Conservation (phyloP, 2,329 filamentous ascomycete species). For the Fusarium virguliforme region DNA sequence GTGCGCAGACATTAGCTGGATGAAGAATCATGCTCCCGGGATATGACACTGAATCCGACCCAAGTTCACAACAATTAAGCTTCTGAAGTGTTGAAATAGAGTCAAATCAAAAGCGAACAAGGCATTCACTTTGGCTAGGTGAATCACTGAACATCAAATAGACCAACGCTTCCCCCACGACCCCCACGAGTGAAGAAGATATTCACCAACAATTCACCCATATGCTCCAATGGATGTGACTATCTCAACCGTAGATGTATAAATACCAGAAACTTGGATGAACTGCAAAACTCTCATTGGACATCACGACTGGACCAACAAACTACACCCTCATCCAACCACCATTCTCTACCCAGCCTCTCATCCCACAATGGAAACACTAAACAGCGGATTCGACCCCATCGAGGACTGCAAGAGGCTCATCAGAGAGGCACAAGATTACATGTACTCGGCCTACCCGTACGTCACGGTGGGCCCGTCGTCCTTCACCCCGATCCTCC, state of each 20-base stretch:
- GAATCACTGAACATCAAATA: background rate
- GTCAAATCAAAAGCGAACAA: background rate
- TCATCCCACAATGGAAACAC: background rate
- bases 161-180: background rate
- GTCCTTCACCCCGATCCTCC: background rate
- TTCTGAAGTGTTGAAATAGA: background rate
- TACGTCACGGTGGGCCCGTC: background rate
- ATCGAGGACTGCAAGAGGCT: background rate
- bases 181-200: background rate
- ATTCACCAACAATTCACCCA: background rate
- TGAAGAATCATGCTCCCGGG: background rate
- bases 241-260: background rate
- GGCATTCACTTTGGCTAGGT: background rate
- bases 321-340: background rate
- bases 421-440: background rate
- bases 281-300: background rate
- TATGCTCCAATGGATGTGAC: background rate
- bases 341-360: background rate
- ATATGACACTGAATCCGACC: background rate
- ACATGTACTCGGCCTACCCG: background rate
- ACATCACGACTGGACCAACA: background rate
- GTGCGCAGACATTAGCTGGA: background rate
- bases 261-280: background rate
- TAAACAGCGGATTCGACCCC: background rate
- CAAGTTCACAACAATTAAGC: background rate